These are phyloP conservation scores for Fusarium abutilonis DNA, from an alignment of 2,329 filamentous ascomycete species.

Conservation along the genomic window DNA sequence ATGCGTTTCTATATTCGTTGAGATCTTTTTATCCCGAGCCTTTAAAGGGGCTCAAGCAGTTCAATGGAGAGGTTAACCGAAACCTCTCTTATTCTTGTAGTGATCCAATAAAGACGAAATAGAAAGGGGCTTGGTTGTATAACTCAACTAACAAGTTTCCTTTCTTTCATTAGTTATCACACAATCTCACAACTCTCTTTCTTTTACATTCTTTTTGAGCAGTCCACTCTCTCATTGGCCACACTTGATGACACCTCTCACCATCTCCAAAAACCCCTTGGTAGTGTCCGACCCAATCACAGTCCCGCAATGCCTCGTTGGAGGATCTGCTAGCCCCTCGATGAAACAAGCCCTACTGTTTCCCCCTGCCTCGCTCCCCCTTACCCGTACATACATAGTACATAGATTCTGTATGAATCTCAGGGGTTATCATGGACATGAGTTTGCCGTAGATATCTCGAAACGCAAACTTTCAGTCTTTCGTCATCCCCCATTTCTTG, in stretches of 20 bases:
- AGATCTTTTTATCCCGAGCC: neutral
- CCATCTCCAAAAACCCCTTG: constrained; percentile 15
- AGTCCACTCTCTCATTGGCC: constrained; percentile 24
- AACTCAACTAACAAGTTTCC: too few relatives aligned
- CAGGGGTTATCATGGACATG: constrained; percentile 19
- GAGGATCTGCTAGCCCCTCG: constrained; percentile 41
- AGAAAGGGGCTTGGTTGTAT: too few relatives aligned
- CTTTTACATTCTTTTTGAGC: constrained; percentile 9
- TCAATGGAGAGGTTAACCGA: too few relatives aligned
- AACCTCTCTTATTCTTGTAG: too few relatives aligned
- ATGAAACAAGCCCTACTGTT: constrained; percentile 45
- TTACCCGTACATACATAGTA: constrained; percentile 32
- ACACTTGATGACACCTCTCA: constrained; percentile 29
- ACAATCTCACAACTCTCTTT: neutral
- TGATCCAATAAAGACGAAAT: too few relatives aligned
- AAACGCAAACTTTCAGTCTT: constrained; percentile 22
- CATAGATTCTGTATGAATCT: neutral
- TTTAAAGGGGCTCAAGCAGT: neutral
- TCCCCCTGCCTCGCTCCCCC: constrained; percentile 31
- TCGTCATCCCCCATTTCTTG: constrained; percentile 10
- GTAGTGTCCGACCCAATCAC: constrained; percentile 34
- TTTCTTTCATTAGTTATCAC: too few relatives aligned
- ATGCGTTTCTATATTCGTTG: neutral
- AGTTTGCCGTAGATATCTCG: neutral
- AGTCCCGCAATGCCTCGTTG: constrained; percentile 18